Base-by-base conservation (phyloP, 129 eudicot species). In the Scalesia atractyloides region DNA sequence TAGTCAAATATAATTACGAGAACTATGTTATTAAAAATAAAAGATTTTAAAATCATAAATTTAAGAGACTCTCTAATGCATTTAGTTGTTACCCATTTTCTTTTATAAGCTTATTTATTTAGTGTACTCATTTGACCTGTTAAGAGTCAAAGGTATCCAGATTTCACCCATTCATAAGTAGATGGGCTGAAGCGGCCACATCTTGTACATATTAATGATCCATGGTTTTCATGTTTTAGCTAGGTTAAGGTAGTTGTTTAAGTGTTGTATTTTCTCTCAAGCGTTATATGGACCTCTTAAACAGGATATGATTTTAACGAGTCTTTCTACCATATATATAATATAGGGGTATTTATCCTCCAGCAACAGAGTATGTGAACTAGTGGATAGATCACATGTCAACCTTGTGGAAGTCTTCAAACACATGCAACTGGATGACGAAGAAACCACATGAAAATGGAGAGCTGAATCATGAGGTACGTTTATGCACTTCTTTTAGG, bases 361-460 rank as follows among this genome's bases (percentile, higher is more conserved):
- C 96, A 37, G 98, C 96, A 47, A 74, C 76, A 19, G 96, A 89
- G 78, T 92, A 92, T 81, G 73, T 89, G 43, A 81, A 85, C 46
- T 84, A 86, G 89, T 84, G 65, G 90, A 87, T 50, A 89, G 89
- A 83, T 85, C 91, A 82, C 81, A 84, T 49, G 85, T 81, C 44
- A 87, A 87, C 74, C 89, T 92, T 30, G 98, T 92, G 67, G 98
- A 92, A 65, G 85, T 78, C 52, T 92, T 92, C 61, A 92, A 85
- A 78, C 76, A 79, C 82, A 89, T 92, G 95, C 91, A 87, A 70
- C 68, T 92, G 75, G 93, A 84, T n/a, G 91, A 83, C 68, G 97
- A 84, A 62, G 88, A 85, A 85, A 61, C 76, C 84, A 63, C 86
- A 76, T 68, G 95, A 87, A 83, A 92, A 92, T 74, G 98, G 98